Conservation (phyloP, 257 asterid species). For the Datura wrightii region DNA sequence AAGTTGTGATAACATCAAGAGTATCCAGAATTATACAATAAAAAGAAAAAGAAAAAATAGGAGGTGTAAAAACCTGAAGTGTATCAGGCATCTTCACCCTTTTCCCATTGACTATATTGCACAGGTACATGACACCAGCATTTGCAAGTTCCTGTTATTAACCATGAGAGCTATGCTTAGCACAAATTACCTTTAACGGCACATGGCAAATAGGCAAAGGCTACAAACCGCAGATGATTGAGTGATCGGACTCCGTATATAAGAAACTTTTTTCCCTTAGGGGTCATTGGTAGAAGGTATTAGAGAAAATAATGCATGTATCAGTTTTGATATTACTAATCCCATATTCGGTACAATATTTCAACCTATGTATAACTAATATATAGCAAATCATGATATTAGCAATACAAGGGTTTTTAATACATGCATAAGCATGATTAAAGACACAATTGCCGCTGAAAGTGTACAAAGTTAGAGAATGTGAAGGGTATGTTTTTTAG, state of each 20-base stretch:
- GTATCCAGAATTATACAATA: neutral
- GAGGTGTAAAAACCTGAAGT: slow-evolving; percentile 59
- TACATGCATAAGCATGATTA: too few species aligned
- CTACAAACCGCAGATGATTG: neutral
- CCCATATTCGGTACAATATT: too few species aligned
- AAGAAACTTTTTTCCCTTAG: neutral
- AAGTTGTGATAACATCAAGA: neutral
- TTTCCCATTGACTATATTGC: slow-evolving; percentile 61
- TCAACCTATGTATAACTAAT: too few species aligned
- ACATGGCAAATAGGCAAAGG: neutral
- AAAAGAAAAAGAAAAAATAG: neutral
- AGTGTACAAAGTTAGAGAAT: too few species aligned
- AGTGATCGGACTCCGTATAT: neutral
- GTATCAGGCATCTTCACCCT: slow-evolving; percentile 64
- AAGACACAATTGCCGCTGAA: too few species aligned
- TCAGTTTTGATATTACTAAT: too few species aligned
- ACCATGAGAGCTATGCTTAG: slow-evolving; percentile 22
- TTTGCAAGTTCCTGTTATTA: slow-evolving; percentile 67
- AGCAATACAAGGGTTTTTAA: too few species aligned
- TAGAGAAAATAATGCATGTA: too few species aligned
- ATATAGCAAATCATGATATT: too few species aligned
- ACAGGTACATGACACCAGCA: slow-evolving; percentile 77
- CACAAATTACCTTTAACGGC: neutral
- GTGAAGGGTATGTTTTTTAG: too few species aligned
- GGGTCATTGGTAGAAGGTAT: too few species aligned